Evolutionary conservation across 805 yeast species (phyloP).

Genomic region (Yamadazyma tumulicola): DNA sequence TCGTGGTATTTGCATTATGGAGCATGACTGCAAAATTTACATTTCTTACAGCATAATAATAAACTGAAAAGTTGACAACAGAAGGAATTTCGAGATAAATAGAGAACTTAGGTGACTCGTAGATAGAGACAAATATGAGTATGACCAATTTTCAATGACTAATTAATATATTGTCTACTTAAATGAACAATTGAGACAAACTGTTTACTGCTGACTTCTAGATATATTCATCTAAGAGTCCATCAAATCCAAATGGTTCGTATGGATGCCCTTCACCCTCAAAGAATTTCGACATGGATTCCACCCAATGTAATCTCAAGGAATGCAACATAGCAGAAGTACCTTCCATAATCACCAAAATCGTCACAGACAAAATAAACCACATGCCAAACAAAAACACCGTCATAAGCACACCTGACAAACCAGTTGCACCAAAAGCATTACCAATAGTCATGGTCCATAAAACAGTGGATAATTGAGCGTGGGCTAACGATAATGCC

Average conservation of each 20-base stretch:
- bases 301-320: constrained; percentile 99
- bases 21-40: too few relatives aligned
- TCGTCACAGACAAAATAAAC: constrained; percentile 88
- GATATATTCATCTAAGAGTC: constrained; percentile 21
- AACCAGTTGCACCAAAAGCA: constrained; percentile 67
- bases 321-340: constrained; percentile 99
- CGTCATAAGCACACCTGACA: constrained; percentile 65
- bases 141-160: too few relatives aligned
- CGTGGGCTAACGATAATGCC: constrained; percentile 97
- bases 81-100: too few relatives aligned
- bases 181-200: too few relatives aligned
- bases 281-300: constrained; percentile 96
- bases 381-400: constrained; percentile 89
- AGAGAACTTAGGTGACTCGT: too few relatives aligned
- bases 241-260: constrained; percentile 74
- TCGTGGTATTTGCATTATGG: too few relatives aligned
- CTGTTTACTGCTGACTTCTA: too few relatives aligned
- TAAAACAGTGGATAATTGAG: constrained; percentile 89
- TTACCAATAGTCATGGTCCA: constrained; percentile 93
- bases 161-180: too few relatives aligned
- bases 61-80: too few relatives aligned
- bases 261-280: constrained; percentile 94
- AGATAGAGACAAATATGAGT: too few relatives aligned
- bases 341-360: constrained; percentile 96
- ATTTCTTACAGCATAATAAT: too few relatives aligned